Conservation (phyloP, 1,284 basidiomycete genomes). For the Trichosporon inkin region DNA sequence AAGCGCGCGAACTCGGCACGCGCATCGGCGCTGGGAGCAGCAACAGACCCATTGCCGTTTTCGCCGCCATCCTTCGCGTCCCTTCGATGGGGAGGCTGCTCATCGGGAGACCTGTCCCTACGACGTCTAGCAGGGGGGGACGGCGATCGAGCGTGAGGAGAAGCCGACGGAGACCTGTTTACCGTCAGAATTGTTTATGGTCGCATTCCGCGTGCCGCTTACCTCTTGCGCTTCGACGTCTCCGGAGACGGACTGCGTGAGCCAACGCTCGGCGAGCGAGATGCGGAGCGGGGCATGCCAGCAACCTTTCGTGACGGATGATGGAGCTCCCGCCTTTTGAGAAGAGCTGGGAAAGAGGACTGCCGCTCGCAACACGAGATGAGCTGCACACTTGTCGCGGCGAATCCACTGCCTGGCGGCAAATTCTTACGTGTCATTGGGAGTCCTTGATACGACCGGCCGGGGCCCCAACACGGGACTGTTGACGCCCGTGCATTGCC, state of each 20-base stretch:
- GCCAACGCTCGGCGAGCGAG: constrained; percentile 1
- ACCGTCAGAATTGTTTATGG: not conserved
- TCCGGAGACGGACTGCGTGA: constrained; percentile 1
- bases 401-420: not conserved
- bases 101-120: constrained; percentile 1
- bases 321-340: constrained; percentile 10
- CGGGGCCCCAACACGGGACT: not conserved
- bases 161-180: constrained; percentile 42
- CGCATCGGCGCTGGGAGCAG: constrained; percentile 54
- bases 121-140: constrained; percentile 48
- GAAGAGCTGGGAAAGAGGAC: not conserved
- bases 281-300: constrained; percentile 6
- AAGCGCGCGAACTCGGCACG: constrained; percentile 73
- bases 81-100: not conserved
- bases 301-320: not conserved
- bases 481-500: constrained; percentile 7
- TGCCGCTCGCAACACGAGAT: not conserved
- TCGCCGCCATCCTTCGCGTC: constrained; percentile 42
- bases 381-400: not conserved
- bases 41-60: constrained; percentile 51
- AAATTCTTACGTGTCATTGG: constrained; percentile 8
- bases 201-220: not conserved
- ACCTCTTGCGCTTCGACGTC: constrained; percentile 6
- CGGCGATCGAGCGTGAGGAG: constrained; percentile 40
- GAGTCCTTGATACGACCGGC: not conserved